Base-by-base conservation (phyloP, 345 rosid species). In the Pugionium cornutum region DNA sequence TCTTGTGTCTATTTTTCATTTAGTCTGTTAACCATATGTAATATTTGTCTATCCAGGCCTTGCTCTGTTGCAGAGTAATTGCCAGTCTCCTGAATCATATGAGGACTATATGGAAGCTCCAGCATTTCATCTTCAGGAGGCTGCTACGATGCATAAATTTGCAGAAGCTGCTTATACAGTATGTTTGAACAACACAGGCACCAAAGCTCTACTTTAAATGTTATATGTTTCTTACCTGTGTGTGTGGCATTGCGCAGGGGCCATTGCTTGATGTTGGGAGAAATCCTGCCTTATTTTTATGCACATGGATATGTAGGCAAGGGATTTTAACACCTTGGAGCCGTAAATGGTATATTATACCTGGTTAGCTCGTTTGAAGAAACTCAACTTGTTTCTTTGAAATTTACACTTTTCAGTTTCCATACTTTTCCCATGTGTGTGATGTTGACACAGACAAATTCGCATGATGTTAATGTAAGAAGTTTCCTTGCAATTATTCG, bases 131-230 rank as follows among this genome's bases (percentile, higher is more conserved):
- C 81, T 92, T 32, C 78, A 78, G 64, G 90, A 78, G 54, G 97
- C 97, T 47, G 76, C 81, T 62, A 35, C 66, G 59, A 77, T 92
- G 64, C 95, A 89, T 76, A 78, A 77, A 66, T 92, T 89, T 77
- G 95, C 98, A 77, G 97, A 87, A 80, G 98, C 96, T 68, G 96
- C 97, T 11, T 92, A 92, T 74, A 89, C 98, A 26, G 96, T 91
- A 84, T 29, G 66, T 55, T 53, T 25, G 55, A 53, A 48, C 5
- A 0, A 63, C 59, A 45, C 33, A 41, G 5, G 2, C 43, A 44
- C 61, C 8, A 59, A 42, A 50, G 2, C 18, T n/a, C 25, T 32
- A 48, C 31, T 56, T 54, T 9, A 39, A 27, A 25, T 43, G 47
- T 36, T 60, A 25, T 10, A 28, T 43, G 35, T 34, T 6, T 44